Evolutionary conservation across 139 green algal species (phyloP).

Genomic region (Chlorella sp.): DNA sequence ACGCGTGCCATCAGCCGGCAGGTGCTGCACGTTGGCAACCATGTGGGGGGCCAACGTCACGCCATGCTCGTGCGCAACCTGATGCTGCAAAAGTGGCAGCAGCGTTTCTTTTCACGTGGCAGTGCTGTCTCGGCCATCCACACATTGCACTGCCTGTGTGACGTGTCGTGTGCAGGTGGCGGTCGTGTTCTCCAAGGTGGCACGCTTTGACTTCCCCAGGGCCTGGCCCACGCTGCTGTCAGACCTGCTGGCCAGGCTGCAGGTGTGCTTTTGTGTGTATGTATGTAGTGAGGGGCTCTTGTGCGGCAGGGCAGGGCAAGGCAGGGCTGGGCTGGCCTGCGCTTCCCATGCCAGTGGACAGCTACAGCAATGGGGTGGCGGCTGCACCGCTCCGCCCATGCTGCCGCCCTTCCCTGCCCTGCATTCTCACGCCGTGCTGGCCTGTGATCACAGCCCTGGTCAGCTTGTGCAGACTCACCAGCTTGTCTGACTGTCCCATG

Average conservation of each 20-base stretch:
- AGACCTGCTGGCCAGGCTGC: conserved; percentile 67
- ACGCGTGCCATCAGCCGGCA: too few relatives aligned
- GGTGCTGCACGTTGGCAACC: too few relatives aligned
- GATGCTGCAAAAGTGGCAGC: too few relatives aligned
- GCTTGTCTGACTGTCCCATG: not conserved
- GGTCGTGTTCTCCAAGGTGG: conserved; percentile 89
- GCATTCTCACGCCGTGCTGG: too few relatives aligned
- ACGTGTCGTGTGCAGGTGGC: conserved; percentile 78
- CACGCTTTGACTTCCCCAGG: conserved; percentile 85
- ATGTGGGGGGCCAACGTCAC: too few relatives aligned
- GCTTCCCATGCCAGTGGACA: not conserved
- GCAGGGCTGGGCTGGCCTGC: not conserved
- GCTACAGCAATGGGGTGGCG: not conserved
- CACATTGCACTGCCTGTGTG: too few relatives aligned
- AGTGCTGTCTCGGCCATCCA: too few relatives aligned
- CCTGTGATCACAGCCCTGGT: not conserved
- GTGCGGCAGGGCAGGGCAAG: not conserved
- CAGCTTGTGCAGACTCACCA: not conserved
- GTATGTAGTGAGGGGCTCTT: not conserved
- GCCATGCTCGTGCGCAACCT: too few relatives aligned
- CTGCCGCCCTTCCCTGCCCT: not conserved
- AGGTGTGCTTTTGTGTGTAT: not conserved
- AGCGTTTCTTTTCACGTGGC: too few relatives aligned
- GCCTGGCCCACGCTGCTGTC: conserved; percentile 87
- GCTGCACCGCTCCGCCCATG: not conserved